Evolutionary conservation across 2,329 filamentous ascomycete genomes (phyloP), one percentile per base, ranked within the genome.

Genomic region (Pestalotiopsis sp.): DNA sequence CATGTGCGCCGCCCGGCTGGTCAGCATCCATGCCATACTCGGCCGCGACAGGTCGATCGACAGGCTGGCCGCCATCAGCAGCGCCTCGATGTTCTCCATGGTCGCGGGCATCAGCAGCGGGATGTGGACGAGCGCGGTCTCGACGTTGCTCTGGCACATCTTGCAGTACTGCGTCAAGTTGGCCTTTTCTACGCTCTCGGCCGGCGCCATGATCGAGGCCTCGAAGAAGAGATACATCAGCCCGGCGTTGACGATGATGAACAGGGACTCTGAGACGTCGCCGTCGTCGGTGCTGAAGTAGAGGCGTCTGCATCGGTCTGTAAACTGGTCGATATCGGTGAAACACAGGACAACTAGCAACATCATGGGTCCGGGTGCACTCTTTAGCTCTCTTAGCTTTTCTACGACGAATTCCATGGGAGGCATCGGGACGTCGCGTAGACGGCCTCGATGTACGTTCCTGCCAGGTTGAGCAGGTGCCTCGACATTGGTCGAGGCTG

Each of bases 371-470:
- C 84, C 73, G 4, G 77, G 84, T 0, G 78, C 78, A 83, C 84
- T 75, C 74, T 84, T 86, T 62, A 85, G 78, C 59, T 84, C 81
- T 66, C 86, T 84, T 61, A 89, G 76, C 49, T 86, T 75, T 9
- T 78, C 77, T 2, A 87, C 81, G 2, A 89, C 86, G 2, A 85
- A 76, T 5, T 82, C 78, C 77, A 86, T 83, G 0, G 87, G 86
- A 7, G 87, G 87, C 80, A 89, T 83, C 3, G 84, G 82, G n/a
- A 89, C 76, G 66, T 87, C 85, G n/a, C 80, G 78, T 25, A 88
- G 75, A 13, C 89, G 77, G 65, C 86, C 85, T 14, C 80, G 78
- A 20, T 25, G 41, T 31, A 66, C 49, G 79, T 7, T 85, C 82
- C 62, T 82, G 79, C 25, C 78, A 38, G 31, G 59, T 23, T 17